These are phyloP conservation scores for Thalassiosira hispida DNA, from an alignment of 352 stramenopile genomes.

Conservation along the genomic window DNA sequence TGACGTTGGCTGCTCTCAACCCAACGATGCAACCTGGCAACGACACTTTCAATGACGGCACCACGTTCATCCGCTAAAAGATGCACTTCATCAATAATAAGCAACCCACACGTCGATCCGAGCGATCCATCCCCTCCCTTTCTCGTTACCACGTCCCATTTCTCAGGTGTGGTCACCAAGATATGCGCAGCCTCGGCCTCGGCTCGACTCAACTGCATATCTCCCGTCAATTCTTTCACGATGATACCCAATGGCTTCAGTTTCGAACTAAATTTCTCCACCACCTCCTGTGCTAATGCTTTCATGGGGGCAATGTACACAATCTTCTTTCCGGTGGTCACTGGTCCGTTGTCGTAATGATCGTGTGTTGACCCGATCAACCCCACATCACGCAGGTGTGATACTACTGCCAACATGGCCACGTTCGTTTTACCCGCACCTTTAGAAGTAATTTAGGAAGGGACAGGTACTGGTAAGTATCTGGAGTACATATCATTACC, in stretches of 20 bases:
- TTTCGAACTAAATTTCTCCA: constrained; percentile 96
- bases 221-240: constrained; percentile 95
- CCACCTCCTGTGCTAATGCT: constrained; percentile 94
- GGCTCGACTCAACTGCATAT: constrained; percentile 96
- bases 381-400: constrained; percentile 86
- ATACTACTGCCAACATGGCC: constrained; percentile 95
- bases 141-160: constrained; percentile 99
- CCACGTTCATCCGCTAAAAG: constrained; percentile 97
- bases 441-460: constrained; percentile 65
- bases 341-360: constrained; percentile 28
- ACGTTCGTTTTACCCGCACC: constrained; percentile 99
- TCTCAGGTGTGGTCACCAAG: constrained; percentile 99
- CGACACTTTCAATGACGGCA: constrained; percentile 98
- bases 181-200: constrained; percentile 93
- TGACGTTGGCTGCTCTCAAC: constrained; percentile 97
- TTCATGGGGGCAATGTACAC: constrained; percentile 87
- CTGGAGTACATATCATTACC: not conserved
- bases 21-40: constrained; percentile 96
- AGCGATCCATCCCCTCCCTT: constrained; percentile 94
- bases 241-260: constrained; percentile 86
- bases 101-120: constrained; percentile 90
- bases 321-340: constrained; percentile 70
- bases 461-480: constrained; percentile 9
- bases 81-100: constrained; percentile 99
- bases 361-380: constrained; percentile 59